Evolutionary conservation across 169 alveolate genomes (phyloP).

Genomic region (Plasmodium relictum): DNA sequence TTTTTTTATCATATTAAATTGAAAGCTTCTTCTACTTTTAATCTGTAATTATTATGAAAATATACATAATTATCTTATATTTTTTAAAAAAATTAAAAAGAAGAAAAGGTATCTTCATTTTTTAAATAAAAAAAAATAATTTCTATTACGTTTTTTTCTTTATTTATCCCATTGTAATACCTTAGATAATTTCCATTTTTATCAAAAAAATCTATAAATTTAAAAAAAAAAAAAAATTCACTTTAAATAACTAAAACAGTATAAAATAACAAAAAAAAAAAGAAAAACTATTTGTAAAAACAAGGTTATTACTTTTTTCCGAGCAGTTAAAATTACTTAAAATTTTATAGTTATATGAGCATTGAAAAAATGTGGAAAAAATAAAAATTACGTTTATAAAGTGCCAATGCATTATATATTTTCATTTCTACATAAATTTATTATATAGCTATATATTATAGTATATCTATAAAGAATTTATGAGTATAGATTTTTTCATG

Average conservation of each 20-base stretch:
- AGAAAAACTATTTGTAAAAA: neutral
- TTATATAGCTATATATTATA: too few relatives aligned
- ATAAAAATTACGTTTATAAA: neutral
- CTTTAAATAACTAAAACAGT: neutral
- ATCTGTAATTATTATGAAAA: conserved; percentile 6
- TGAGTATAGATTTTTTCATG: too few relatives aligned
- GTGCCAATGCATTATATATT: conserved; percentile 3
- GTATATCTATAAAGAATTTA: too few relatives aligned
- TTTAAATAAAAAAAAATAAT: conserved; percentile 1
- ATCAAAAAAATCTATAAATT: conserved; percentile 21
- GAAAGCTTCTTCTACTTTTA: conserved; percentile 16
- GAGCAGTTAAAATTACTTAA: neutral
- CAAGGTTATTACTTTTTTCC: neutral
- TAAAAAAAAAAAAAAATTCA: neutral
- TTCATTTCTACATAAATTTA: neutral
- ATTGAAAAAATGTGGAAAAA: neutral
- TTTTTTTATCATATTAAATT: conserved; percentile 49
- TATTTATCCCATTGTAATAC: conserved; percentile 32
- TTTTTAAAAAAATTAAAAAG: neutral
- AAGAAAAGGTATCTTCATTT: neutral
- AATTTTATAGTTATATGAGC: neutral
- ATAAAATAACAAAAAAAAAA: neutral
- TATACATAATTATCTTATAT: neutral
- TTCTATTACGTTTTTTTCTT: conserved; percentile 14
- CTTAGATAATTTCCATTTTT: conserved; percentile 72